These are phyloP conservation scores for Oidium heveae DNA, from an alignment of 2,329 filamentous ascomycete genomes.

Conservation along the genomic window DNA sequence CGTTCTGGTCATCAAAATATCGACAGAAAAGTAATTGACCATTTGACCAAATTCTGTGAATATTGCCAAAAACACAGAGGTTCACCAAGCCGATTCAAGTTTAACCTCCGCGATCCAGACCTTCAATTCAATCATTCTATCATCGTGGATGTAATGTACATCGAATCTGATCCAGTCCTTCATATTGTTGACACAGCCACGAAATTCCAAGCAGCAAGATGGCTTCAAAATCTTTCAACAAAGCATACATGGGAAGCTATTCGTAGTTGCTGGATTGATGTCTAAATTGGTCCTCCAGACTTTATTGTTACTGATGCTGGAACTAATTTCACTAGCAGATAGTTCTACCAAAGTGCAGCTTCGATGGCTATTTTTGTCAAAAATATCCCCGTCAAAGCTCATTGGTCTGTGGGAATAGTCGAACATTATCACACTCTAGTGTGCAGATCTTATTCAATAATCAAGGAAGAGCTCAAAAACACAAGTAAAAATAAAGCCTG, in stretches of 20 bases:
- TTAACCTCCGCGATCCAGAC: constrained; percentile 1
- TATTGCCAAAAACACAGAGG: too few relatives aligned
- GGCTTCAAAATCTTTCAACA: too few relatives aligned
- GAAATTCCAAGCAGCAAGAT: too few relatives aligned
- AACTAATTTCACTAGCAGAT: constrained; percentile 1
- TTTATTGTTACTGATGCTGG: too few relatives aligned
- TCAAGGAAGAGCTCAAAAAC: background rate
- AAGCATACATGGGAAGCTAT: too few relatives aligned
- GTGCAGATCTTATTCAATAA: background rate
- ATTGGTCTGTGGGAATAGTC: background rate
- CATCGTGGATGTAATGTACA: background rate
- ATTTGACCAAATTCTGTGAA: background rate
- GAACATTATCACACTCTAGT: background rate
- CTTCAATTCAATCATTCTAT: constrained; percentile 1
- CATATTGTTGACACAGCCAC: background rate
- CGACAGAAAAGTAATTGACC: background rate
- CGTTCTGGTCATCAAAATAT: background rate
- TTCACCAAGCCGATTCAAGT: background rate
- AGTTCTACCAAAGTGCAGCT: background rate
- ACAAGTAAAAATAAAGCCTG: background rate
- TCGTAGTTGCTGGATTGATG: too few relatives aligned
- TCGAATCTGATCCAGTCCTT: background rate
- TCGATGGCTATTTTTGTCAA: background rate
- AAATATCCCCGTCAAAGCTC: background rate
- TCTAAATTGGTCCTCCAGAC: too few relatives aligned